Base-by-base conservation (phyloP, 73 alveolate genomes). In the Stentor roeselii region DNA sequence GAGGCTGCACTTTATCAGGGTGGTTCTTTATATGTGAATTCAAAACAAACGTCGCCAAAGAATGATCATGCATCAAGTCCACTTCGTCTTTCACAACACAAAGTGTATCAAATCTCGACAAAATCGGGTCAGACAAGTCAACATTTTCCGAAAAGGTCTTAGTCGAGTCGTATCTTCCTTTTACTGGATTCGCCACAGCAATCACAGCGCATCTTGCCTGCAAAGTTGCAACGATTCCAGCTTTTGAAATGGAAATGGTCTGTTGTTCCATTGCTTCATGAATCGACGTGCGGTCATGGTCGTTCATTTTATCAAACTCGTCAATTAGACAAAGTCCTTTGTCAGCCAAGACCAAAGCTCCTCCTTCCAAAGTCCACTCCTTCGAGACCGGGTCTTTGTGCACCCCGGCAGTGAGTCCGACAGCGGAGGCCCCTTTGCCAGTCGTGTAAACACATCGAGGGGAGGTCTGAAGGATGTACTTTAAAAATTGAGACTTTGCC, bases 251-350 rank as follows among this genome's bases (percentile, higher is more conserved):
- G 3, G 99, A 97, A 60, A 98, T 98, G 86, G 98, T 86, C 90
- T 98, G 97, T 89, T 98, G 98, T 87, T 98, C 99, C 99, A 98
- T 98, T n/a, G 99, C 99, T 91, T 98, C 99, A 89, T 98, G 99
- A 39, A 98, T 95, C 75, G 99, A 96, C 30, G 99, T 97, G 84
- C 99, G 90, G 87, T 98, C 99, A 82, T 95, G 98, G 87, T 97
- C 99, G 86, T 98, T 98, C 99, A 98, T 98, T 89, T 98, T 98
- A 87, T 98, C 99, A 93, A 98, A 98, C 94, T 98, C 99, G 90
- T 98, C 99, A 78, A 98, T 98, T 84, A 98, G 89, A 83, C 99
- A 98, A 39, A 98, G 90, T 36, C 97, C 98, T 76, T 95, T 95
- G 88, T 95, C 99, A 42, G 99, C 99, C 78, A 97, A 86, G n/a